Conservation (phyloP, 768 basidiomycete genomes). For the Melanogaster broomeanus region DNA sequence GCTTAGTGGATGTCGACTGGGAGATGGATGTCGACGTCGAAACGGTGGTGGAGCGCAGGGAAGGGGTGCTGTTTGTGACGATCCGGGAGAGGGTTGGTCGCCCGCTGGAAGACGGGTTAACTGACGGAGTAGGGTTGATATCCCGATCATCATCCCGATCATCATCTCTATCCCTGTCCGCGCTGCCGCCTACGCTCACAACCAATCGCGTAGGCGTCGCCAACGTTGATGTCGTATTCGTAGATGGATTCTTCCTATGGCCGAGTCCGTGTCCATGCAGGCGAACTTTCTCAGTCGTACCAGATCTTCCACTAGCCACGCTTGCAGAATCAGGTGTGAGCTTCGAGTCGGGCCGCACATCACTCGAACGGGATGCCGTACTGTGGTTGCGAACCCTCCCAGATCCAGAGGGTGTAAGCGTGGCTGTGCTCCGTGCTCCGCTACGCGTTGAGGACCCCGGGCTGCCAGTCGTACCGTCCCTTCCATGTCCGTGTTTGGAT, state of each 20-base stretch:
- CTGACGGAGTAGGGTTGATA: conserved; percentile 12
- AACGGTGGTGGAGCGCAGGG: conserved; percentile 23
- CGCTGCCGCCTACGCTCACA: background rate
- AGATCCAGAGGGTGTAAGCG: conserved; percentile 16
- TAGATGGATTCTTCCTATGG: conserved; percentile 26
- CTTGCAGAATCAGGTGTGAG: conserved; percentile 53
- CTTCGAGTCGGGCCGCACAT: conserved; percentile 69
- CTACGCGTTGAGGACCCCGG: conserved; percentile 48
- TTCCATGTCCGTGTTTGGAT: conserved; percentile 20
- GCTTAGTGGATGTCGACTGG: conserved; percentile 7
- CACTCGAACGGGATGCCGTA: conserved; percentile 26
- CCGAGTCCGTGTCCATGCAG: conserved; percentile 13
- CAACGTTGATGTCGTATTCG: conserved; percentile 8
- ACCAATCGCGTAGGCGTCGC: conserved; percentile 1
- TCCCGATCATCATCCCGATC: conserved; percentile 12
- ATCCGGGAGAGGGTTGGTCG: conserved; percentile 29
- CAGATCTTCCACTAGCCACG: conserved; percentile 24
- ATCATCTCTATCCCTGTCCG: conserved; percentile 6
- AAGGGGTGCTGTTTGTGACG: conserved; percentile 25
- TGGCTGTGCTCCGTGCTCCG: conserved; percentile 42
- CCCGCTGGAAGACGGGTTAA: conserved; percentile 14
- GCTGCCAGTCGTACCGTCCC: conserved; percentile 22
- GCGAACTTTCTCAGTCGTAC: conserved; percentile 24
- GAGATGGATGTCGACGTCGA: conserved; percentile 10
- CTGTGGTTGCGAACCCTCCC: conserved; percentile 26